Percentiles rank a stretch among this genome's conserved stretches.
These are phyloP conservation scores for Claviceps arundinis DNA, from an alignment of 2,329 filamentous ascomycete genomes.

Conservation along the genomic window DNA sequence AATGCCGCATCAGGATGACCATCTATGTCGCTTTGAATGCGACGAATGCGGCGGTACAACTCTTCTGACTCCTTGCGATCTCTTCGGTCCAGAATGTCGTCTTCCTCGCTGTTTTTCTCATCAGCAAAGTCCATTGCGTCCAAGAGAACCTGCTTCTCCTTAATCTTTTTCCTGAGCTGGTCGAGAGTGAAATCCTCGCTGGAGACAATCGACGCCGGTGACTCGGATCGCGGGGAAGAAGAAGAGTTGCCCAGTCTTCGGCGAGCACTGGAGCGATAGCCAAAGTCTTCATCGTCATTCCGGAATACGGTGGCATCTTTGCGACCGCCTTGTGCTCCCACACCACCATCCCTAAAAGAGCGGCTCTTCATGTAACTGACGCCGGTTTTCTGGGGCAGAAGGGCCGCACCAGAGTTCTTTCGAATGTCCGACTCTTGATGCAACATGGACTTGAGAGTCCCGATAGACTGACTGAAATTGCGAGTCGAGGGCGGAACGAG, in stretches of 20 bases:
- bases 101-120: slow-evolving; percentile 78
- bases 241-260: slow-evolving; percentile 66
- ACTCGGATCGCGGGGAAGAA: slow-evolving; percentile 69
- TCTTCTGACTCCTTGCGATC: slow-evolving; percentile 90
- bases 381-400: slow-evolving; percentile 92
- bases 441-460: slow-evolving; percentile 80
- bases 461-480: slow-evolving; percentile 86
- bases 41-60: slow-evolving; percentile 80
- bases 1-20: slow-evolving; percentile 65
- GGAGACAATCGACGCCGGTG: slow-evolving; percentile 53
- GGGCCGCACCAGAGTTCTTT: slow-evolving; percentile 76
- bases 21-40: slow-evolving; percentile 90
- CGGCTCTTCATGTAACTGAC: slow-evolving; percentile 95
- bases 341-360: slow-evolving; percentile 62
- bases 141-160: slow-evolving; percentile 84
- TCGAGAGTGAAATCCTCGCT: slow-evolving; percentile 77
- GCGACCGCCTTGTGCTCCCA: slow-evolving; percentile 45
- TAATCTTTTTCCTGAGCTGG: slow-evolving; percentile 82
- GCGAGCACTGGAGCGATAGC: slow-evolving; percentile 87
- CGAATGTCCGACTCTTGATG: slow-evolving; percentile 79
- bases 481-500: slow-evolving; percentile 88
- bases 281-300: slow-evolving; percentile 86
- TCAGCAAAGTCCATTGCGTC: slow-evolving; percentile 96
- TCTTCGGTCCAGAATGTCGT: slow-evolving; percentile 79
- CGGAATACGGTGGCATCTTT: slow-evolving; percentile 96